Percentiles rank a stretch among this genome's conserved stretches.
phyloP scores from a whole-genome alignment of 129 eudicot species.

The Smallanthus sonchifolius region DNA sequence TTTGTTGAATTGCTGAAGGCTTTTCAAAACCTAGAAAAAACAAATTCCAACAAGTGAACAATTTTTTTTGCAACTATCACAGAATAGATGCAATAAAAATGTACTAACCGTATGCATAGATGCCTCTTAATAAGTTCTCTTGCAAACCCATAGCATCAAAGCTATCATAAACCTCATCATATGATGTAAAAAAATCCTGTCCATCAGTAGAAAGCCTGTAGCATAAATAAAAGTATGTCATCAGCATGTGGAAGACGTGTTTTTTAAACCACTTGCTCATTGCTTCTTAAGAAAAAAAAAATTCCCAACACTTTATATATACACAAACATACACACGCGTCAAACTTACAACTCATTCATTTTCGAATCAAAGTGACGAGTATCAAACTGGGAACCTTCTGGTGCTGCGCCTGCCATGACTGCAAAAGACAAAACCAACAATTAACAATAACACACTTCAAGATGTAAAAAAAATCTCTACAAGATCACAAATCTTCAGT shows the following conservation, averaged over 20 bases:
- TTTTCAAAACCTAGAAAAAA: slow-evolving; percentile 45
- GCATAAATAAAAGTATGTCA: not conserved
- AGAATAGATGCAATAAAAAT: not conserved
- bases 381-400: slow-evolving; percentile 61
- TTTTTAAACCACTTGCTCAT: not conserved
- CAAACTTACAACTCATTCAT: slow-evolving; percentile 56
- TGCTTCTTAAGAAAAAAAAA: not conserved
- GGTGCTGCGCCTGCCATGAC: slow-evolving; percentile 60
- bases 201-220: slow-evolving; percentile 46
- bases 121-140: slow-evolving; percentile 62
- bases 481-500: not conserved
- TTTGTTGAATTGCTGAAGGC: slow-evolving; percentile 59
- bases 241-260: not conserved
- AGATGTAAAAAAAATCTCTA: not conserved
- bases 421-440: slow-evolving; percentile 12
- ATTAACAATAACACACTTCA: not conserved
- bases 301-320: not conserved
- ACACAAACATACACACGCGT: not conserved
- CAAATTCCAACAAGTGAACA: not conserved
- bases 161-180: slow-evolving; percentile 56
- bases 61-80: not conserved
- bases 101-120: slow-evolving; percentile 51
- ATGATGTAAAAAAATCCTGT: slow-evolving; percentile 57
- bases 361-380: slow-evolving; percentile 50
- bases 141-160: slow-evolving; percentile 59